Evolutionary conservation across 2,329 filamentous ascomycete species (phyloP), one percentile per base, ranked within the genome.

Genomic region (Botrytis squamosa): DNA sequence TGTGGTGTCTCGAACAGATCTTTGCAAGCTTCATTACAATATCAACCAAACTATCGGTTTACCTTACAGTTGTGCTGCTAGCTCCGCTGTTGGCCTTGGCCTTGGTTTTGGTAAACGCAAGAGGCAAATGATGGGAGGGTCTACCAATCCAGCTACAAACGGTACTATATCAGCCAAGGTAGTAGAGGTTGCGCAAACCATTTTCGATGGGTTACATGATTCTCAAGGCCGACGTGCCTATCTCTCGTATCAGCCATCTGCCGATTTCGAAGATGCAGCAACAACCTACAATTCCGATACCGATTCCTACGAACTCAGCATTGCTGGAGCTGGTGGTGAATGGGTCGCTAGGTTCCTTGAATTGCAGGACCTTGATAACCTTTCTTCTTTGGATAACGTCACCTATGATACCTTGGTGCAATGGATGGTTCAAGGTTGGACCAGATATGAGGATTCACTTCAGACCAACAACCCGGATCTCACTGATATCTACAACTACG

Each of bases 381-480:
- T 85, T 83, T 75, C 71, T 87, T 16, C 80, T 64, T 81, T 88
- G 10, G 79, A 85, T 76, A 80, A 82, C 72, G 84, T 88, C 40
- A 88, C 86, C 42, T 89, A 88, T 79, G 86, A 89, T 79, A 88
- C 85, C 0, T 82, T 89, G 7, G 82, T 83, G 29, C 82, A 84
- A n/a, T 89, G 86, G 86, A 89, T 88, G 82, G 80, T 83, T 60
- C 82, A 79, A 8, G 87, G 84, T 10, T 83, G 85, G 82, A 78
- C 85, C 67, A 82, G 82, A 59, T 89, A 87, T 80, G 74, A 82
- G 49, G 85, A 87, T 76, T 85, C 80, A 65, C 82, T 88, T 7
- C 87, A 89, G 76, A 89, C 87, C 20, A 88, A 84, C 1, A 77
- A 84, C 49, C 85, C 86, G 0, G 87, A 90, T 76, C 82, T 89